Evolutionary conservation across 2,329 filamentous ascomycete genomes (phyloP), one percentile per base, ranked within the genome.

Genomic region (Diaporthe citrichinensis): DNA sequence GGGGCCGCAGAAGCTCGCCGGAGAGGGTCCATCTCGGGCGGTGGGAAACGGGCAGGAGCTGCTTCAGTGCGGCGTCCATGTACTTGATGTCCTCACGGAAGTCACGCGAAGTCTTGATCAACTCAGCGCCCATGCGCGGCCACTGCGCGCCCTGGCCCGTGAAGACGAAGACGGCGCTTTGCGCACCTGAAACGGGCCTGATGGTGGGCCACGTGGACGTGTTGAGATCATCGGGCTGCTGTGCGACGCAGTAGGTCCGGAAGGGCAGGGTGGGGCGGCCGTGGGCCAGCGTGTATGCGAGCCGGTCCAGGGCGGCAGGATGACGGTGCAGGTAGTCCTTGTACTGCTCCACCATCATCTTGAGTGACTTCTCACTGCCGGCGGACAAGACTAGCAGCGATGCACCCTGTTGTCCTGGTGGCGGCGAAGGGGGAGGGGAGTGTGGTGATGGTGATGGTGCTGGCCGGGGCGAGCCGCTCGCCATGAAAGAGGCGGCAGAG

Each of bases 121-220:
- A 72, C 57, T 76, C 75, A 4, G 67, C 59, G 17, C 75, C 77
- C 77, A 78, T 78, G 12, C 57, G 55, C 0, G 77, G 59, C 77
- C 77, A 78, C 49, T 79, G 78, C 1, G 78, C 78, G 3, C 78
- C 78, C 73, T 79, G 78, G 36, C 78, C 78, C 6, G 75, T 78
- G 73, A 76, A 78, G 2, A 76, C 76, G 20, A 71, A 46, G 10
- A 41, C 39, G 8, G 28, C 23, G 6, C 25, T 23, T 4, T 49
- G 25, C 10, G 39, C 10, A 8, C 44, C 36, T 2, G 36, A 7
- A 20, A 55, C 3, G 2, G 51, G 51, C 15, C 14, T 51, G 20
- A 51, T 51, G 46, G 14, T 51, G 2, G 46, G 46, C 46, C 46
- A 51, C 9, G 23, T n/a, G 46, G 46, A 51, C 20, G 59, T 8